These are phyloP conservation scores for Eremomyces bilateralis DNA, from an alignment of 495 filamentous ascomycete genomes.

Conservation along the genomic window DNA sequence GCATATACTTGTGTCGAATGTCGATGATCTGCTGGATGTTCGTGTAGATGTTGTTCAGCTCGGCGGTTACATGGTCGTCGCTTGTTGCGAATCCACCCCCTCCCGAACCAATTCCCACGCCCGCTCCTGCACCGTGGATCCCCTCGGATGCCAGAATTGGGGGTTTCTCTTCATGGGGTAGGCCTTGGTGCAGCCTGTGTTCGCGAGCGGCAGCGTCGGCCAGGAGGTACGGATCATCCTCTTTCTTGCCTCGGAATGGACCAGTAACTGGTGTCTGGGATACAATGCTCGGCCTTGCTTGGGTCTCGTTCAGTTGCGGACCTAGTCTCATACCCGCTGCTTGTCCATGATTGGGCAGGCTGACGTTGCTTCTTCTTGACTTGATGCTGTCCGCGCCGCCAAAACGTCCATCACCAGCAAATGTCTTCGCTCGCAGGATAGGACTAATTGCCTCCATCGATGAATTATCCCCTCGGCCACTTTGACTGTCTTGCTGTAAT, in stretches of 20 bases:
- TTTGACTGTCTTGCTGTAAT: conserved; percentile 41
- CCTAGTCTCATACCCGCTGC: too few relatives aligned
- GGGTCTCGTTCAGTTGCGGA: too few relatives aligned
- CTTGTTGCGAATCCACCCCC: conserved; percentile 27
- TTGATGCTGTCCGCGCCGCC: conserved; percentile 14
- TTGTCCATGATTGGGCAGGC: background rate
- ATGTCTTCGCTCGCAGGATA: conserved; percentile 20
- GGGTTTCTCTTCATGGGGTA: conserved; percentile 27
- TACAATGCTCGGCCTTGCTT: background rate
- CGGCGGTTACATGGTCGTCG: conserved; percentile 52
- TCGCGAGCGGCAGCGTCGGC: conserved; percentile 26
- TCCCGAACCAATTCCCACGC: conserved; percentile 26
- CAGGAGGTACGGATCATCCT: conserved; percentile 16
- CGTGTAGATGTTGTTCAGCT: conserved; percentile 63
- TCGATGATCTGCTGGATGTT: conserved; percentile 71
- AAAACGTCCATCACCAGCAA: conserved; percentile 8
- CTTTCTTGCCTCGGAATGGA: background rate
- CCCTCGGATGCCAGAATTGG: conserved; percentile 24
- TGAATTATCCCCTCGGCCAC: conserved; percentile 24
- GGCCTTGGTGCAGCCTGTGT: conserved; percentile 22
- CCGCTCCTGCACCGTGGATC: conserved; percentile 29
- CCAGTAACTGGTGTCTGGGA: background rate
- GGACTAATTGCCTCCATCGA: conserved; percentile 30
- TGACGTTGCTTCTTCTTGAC: conserved; percentile 17
- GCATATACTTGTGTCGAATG: conserved; percentile 72